Base-by-base conservation (phyloP, 2,329 filamentous ascomycete species). In the Rutstroemia sp. region DNA sequence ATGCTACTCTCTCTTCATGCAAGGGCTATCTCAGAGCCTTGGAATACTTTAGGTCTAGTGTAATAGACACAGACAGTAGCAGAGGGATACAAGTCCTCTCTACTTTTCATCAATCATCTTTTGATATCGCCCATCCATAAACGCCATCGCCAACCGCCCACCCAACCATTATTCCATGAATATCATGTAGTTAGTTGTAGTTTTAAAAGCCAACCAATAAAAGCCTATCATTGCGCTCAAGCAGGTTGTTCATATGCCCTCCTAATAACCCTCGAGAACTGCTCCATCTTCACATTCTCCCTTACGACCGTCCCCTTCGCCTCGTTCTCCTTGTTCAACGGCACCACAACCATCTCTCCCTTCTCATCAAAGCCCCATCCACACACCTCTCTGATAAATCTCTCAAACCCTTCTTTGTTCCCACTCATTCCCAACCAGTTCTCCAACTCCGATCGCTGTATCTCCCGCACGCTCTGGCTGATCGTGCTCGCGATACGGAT, bases 271-370 rank as follows among this genome's bases (percentile, higher is more conserved):
- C 89, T 80, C 52, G 83, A 77, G 73, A 92, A 92, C 77, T 90
- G 90, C 65, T 94, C 89, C 58, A 95, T 86, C 73, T 88, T 90
- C 69, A 99, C 94, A 63, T 94, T 92, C 79, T 99, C 94, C 67
- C 92, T 83, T 68, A 96, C 95, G 72, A 96, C 88, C 42, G 91
- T 87, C 73, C 94, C 94, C 79, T 95, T 90, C 46, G 91, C 94
- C 82, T 97, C 92, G 72, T 96, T 96, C 75, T 99, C 94, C 70
- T 94, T 89, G 77, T 99, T 99, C 68, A 86, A 78, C 56, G 94
- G 94, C 56, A 99, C 82, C 72, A 83, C 82, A 61, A 96, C 85
- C 45, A 76, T 69, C n/a, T 71, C 70, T 30, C 78, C 77, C 54
- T 78, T 30, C 27, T 30, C 27, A 30, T 30, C 83, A 44, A 96